Base-by-base conservation (phyloP, 2,329 filamentous ascomycete species). In the Botrytis fragariae region DNA sequence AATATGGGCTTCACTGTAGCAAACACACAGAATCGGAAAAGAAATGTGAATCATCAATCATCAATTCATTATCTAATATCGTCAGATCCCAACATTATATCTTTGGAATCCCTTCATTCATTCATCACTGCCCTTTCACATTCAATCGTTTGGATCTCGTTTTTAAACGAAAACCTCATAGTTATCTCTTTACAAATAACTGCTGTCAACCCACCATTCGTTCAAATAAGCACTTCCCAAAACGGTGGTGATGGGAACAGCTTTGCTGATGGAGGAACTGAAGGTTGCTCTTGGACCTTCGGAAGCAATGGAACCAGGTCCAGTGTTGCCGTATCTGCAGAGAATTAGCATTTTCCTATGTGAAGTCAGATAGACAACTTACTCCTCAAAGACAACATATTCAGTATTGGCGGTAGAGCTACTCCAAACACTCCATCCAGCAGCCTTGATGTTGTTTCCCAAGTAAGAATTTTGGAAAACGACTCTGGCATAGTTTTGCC, bases 381-480 rank as follows among this genome's bases (percentile, higher is more conserved):
- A 67, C 64, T 67, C 64, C 10, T 14, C 45, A 39, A 67, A 67
- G 6, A 48, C 32, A 29, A 54, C 64, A n/a, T 67, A 35, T 5
- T 67, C 45, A 6, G 64, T 67, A n/a, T 67, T 67, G 3, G 20
- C 14, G 37, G 82, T 79, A 16, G 78, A 79, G 8, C 74, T 80
- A 51, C 81, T 81, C 87, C 87, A 89, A 37, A 80, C 76, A 6
- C 78, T 78, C 87, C 88, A 89, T 0, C 87, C 87, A 7, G 81
- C 82, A 5, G 81, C 73, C 65, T 86, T 86, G 74, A 90, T 84
- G 18, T 88, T 84, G 39, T 82, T 80, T n/a, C 81, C 82, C 75
- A 89, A 79, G 18, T 80, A 78, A 1, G 84, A 85, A 51, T 83
- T 82, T 79, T 88, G 86, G 80, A 88, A 85, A 4, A 85, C 83